Evolutionary conservation across 768 basidiomycete genomes (phyloP).

Genomic region (Termitomyces sp.): DNA sequence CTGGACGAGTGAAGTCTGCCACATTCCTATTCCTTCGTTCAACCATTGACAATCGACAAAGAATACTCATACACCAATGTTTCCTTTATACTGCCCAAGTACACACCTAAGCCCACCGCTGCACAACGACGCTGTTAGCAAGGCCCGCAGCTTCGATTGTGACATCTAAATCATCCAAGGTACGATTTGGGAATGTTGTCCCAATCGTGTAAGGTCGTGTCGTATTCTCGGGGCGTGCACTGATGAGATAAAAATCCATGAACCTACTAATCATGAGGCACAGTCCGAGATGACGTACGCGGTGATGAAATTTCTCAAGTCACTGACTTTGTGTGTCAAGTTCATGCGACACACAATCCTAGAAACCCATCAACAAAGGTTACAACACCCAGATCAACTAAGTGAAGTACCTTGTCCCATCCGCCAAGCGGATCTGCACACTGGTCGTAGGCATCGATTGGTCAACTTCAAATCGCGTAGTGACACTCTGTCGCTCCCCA

Average conservation of each 20-base stretch:
- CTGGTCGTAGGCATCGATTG: conserved; percentile 77
- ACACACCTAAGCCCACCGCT: conserved; percentile 53
- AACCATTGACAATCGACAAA: not conserved
- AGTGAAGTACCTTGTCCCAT: conserved; percentile 68
- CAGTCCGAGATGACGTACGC: conserved; percentile 50
- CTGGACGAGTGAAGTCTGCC: not conserved
- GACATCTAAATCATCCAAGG: conserved; percentile 53
- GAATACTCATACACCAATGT: conserved; percentile 5
- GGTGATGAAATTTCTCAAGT: conserved; percentile 84
- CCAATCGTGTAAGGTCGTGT: conserved; percentile 67
- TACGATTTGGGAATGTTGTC: conserved; percentile 84
- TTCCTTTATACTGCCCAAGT: not conserved
- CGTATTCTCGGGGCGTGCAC: conserved; percentile 64
- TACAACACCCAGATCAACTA: not conserved
- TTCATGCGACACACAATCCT: conserved; percentile 88
- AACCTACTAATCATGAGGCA: not conserved
- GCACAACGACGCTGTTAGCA: conserved; percentile 79
- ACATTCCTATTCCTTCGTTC: not conserved
- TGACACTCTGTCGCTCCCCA: conserved; percentile 26
- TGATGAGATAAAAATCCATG: conserved; percentile 28
- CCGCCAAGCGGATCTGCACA: conserved; percentile 85
- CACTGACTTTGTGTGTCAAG: conserved; percentile 80
- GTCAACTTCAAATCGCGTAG: conserved; percentile 75
- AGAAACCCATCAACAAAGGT: not conserved
- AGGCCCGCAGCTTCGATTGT: conserved; percentile 73